phyloP scores from a whole-genome alignment of 108 stramenopile genomes.

The Mediolabrus comicus region DNA sequence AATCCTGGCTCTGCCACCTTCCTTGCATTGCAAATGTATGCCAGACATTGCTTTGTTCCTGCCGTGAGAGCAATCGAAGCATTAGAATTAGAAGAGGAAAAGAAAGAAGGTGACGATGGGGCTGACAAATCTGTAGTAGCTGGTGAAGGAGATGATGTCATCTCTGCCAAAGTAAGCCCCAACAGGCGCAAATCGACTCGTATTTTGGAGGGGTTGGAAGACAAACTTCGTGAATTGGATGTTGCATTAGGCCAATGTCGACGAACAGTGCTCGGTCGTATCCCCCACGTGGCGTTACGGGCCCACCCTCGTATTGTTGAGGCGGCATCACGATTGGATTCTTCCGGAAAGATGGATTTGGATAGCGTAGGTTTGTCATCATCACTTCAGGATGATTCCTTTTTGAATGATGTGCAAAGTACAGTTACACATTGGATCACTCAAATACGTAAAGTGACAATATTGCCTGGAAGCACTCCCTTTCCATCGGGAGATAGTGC shows the following conservation, averaged over 20 bases:
- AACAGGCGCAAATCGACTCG: constrained; percentile 26
- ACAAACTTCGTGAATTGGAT: constrained; percentile 79
- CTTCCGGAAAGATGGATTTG: constrained; percentile 49
- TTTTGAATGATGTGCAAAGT: constrained; percentile 71
- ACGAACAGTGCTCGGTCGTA: constrained; percentile 49
- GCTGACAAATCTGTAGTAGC: neutral
- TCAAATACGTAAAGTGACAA: constrained; percentile 80
- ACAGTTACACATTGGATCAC: constrained; percentile 74
- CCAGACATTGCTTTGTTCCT: constrained; percentile 78
- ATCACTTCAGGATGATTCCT: constrained; percentile 64
- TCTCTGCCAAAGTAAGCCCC: constrained; percentile 7
- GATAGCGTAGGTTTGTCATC: constrained; percentile 54
- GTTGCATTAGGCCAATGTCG: constrained; percentile 73
- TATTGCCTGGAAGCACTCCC: constrained; percentile 55
- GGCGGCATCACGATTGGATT: constrained; percentile 15
- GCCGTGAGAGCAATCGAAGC: constrained; percentile 57
- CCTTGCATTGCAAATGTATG: constrained; percentile 66
- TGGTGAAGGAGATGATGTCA: neutral
- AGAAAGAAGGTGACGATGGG: constrained; percentile 4
- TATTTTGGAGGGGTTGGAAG: constrained; percentile 52
- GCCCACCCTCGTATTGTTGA: constrained; percentile 43
- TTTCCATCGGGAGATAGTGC: constrained; percentile 57
- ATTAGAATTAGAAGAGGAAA: constrained; percentile 24
- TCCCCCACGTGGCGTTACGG: constrained; percentile 62
- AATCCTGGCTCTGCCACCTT: constrained; percentile 39